Conservation (phyloP, 2,329 filamentous ascomycete genomes). For the Epichloe sibirici region DNA sequence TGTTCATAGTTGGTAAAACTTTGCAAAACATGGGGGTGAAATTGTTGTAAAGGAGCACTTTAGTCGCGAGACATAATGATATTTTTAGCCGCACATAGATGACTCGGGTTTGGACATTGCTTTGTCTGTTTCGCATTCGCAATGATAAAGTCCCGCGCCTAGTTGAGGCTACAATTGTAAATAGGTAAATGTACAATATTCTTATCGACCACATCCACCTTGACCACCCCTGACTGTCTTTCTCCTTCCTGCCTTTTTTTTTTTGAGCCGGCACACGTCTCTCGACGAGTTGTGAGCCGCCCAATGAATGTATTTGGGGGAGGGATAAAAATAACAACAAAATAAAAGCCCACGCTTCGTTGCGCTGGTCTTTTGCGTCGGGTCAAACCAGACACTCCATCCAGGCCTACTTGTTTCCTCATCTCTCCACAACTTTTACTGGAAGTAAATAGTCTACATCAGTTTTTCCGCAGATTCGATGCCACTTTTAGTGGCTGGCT, state of each 20-base stretch:
- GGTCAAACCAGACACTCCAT: not conserved
- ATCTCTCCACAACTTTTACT: not conserved
- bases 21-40: too few species aligned
- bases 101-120: not conserved
- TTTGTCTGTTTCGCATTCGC: conserved; percentile 3
- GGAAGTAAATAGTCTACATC: not conserved
- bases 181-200: conserved; percentile 26
- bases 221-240: not conserved
- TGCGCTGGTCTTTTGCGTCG: not conserved
- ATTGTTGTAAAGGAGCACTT: too few species aligned
- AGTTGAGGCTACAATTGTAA: conserved; percentile 17
- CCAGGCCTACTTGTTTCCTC: not conserved
- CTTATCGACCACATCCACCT: conserved; percentile 14
- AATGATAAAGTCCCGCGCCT: conserved; percentile 17
- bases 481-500: conserved; percentile 33
- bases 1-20: too few species aligned
- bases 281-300: not conserved
- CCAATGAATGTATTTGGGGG: not conserved
- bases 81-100: not conserved
- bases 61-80: too few species aligned
- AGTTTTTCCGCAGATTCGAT: not conserved
- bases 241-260: not conserved
- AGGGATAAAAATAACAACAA: not conserved
- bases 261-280: not conserved
- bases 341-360: not conserved